These are phyloP conservation scores for Alopecurus myosuroides DNA, from an alignment of 176 grass and related monocot species.

Conservation along the genomic window DNA sequence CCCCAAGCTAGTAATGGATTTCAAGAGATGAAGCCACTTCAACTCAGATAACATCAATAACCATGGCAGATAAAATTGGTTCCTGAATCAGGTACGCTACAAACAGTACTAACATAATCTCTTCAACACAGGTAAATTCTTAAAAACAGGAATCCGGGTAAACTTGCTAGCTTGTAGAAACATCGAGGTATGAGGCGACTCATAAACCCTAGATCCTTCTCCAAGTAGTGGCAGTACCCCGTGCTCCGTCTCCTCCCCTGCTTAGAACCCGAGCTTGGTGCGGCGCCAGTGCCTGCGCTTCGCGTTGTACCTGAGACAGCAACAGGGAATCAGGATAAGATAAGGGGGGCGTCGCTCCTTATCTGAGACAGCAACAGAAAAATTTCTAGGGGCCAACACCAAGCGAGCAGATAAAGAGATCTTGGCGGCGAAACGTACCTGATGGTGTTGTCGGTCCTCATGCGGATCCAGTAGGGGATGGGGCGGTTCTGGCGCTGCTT, in stretches of 20 bases:
- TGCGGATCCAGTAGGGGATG: constrained; percentile 97
- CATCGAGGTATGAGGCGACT: background rate
- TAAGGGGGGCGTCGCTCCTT: background rate
- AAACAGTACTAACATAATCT: constrained; percentile 22
- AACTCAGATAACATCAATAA: background rate
- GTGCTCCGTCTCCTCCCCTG: background rate
- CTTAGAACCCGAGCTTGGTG: constrained; percentile 96
- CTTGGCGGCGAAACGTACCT: constrained; percentile 21
- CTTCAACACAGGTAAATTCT: constrained; percentile 25
- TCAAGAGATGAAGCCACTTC: background rate
- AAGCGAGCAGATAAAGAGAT: background rate
- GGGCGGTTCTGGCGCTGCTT: constrained; percentile 96
- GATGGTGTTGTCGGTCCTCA: constrained; percentile 92
- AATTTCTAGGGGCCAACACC: too few species aligned
- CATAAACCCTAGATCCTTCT: background rate
- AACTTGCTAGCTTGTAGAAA: background rate
- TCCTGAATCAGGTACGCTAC: constrained; percentile 13
- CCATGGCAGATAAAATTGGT: background rate
- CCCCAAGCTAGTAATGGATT: too few species aligned
- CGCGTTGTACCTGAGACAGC: constrained; percentile 72
- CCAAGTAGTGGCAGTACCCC: background rate
- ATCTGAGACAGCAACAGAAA: constrained; percentile 30
- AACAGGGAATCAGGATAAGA: too few species aligned
- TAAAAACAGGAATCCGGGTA: background rate
- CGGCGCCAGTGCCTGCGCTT: constrained; percentile 99